Evolutionary conservation across 192 early-diverging fungal species (phyloP), one percentile per base, ranked within the genome.

Genomic region (Umbelopsis vinacea): DNA sequence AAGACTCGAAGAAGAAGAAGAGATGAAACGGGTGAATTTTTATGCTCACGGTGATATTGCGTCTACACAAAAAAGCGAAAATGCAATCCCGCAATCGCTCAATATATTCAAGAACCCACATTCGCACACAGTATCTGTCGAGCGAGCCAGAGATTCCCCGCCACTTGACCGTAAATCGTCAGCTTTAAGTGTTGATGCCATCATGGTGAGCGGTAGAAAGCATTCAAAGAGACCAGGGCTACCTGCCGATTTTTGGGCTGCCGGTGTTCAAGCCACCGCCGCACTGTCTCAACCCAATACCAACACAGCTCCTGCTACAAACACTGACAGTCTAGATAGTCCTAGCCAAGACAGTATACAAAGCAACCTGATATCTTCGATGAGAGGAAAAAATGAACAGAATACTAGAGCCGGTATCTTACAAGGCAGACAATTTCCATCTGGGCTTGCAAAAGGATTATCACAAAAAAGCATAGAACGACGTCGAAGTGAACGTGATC

Each of bases 1-100:
- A 0, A 69, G 54, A 43, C 60, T 69, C 15, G 78, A 79, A 54
- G 78, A 79, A 46, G 78, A 79, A n/a, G 78, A 79, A 45, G 78
- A 79, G 57, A 33, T 52, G 0, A 67, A 46, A 7, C 48, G 78
- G 0, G 67, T 40, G 6, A 67, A 74, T 33, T 79, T 79, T 29
- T 79, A 75, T 52, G 63, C 63, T 7, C 63, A 67, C 9, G 63
- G 63, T 14, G 52, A 57, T 11, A 46, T 50, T 4, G 3, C 46
- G 2, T 35, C 55, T 23, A 63, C 71, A 3, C 71, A 55, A 15
- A 46, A 63, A 46, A 46, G 47, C 5, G 46, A 67, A 0, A 24
- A 52, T 45, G 22, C 12, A 24, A 24, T 35, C 19, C 21, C 22
- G 4, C 23, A 63, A 63, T 63, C 57, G 6, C 57, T 63, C 0